Percentiles rank a stretch among this genome's conserved stretches.
These are phyloP conservation scores for Exophiala aquamarina DNA, from an alignment of 2,329 filamentous ascomycete genomes.

Conservation along the genomic window DNA sequence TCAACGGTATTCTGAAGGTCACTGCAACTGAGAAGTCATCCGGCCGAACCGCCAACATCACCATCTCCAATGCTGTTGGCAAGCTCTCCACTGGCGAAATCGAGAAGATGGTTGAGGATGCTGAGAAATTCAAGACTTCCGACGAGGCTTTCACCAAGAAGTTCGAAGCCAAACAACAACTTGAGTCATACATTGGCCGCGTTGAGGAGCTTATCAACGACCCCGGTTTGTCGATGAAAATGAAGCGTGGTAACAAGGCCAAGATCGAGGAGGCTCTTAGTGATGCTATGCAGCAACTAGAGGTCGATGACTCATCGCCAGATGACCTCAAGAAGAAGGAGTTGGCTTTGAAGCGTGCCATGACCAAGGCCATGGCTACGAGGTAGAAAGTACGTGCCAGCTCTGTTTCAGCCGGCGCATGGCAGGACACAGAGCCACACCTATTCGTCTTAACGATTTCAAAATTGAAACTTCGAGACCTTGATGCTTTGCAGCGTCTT, in stretches of 20 bases:
- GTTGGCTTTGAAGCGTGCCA: slow-evolving; percentile 92
- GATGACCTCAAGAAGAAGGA: slow-evolving; percentile 99
- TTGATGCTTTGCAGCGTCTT: slow-evolving; percentile 5
- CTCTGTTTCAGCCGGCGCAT: too few relatives aligned
- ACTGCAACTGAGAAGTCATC: slow-evolving; percentile 99
- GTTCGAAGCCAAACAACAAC: slow-evolving; percentile 98
- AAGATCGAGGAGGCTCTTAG: slow-evolving; percentile 97
- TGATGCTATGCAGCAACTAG: slow-evolving; percentile 96
- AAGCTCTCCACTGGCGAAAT: slow-evolving; percentile 95
- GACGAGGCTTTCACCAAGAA: slow-evolving; percentile 99
- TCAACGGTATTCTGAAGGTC: slow-evolving; percentile 99
- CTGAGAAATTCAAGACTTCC: slow-evolving; percentile 97
- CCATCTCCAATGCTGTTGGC: slow-evolving; percentile 98
- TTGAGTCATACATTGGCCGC: slow-evolving; percentile 97
- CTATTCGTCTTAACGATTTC: not conserved
- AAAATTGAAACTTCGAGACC: not conserved
- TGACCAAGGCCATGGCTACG: slow-evolving; percentile 97
- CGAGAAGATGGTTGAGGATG: slow-evolving; percentile 95
- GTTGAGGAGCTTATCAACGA: slow-evolving; percentile 99
- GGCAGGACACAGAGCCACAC: not conserved
- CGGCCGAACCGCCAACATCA: slow-evolving; percentile 97
- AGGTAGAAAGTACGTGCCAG: slow-evolving; percentile 59
- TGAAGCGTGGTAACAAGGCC: slow-evolving; percentile 99
- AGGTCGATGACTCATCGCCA: slow-evolving; percentile 85
- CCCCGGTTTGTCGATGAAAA: slow-evolving; percentile 90